Percentiles rank a stretch among this genome's conserved stretches.
phyloP scores from a whole-genome alignment of 2,329 filamentous ascomycete species.

The Westerdykella aurantiaca region DNA sequence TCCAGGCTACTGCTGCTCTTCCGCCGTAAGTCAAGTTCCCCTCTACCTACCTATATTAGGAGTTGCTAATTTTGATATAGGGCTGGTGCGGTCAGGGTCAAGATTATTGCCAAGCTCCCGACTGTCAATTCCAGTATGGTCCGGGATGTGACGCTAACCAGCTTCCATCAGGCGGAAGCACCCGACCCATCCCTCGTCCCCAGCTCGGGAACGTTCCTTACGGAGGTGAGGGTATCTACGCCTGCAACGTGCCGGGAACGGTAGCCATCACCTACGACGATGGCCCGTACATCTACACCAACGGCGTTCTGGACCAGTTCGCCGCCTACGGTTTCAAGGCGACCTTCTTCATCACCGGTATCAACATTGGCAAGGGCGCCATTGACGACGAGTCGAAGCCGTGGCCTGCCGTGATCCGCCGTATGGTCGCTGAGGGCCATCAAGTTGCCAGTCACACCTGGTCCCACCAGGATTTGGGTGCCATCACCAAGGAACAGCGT shows the following conservation, averaged over 20 bases:
- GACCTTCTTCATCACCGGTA: conserved; percentile 62
- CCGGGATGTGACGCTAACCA: conserved; percentile 56
- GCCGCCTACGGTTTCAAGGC: conserved; percentile 56
- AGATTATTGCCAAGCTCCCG: conserved; percentile 55
- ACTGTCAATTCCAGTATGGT: conserved; percentile 56
- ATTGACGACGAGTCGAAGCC: conserved; percentile 50
- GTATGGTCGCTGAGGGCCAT: conserved; percentile 52
- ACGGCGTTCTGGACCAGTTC: conserved; percentile 58
- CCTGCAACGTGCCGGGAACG: conserved; percentile 49
- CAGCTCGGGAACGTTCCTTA: conserved; percentile 51
- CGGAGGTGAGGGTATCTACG: conserved; percentile 53
- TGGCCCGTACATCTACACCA: conserved; percentile 56
- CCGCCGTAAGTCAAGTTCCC: conserved; percentile 15
- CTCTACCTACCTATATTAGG: not conserved
- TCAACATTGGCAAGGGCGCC: conserved; percentile 51
- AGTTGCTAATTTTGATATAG: conserved; percentile 8
- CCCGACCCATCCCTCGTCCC: conserved; percentile 47
- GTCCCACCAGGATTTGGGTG: conserved; percentile 47
- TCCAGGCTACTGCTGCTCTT: conserved; percentile 31
- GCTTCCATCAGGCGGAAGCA: conserved; percentile 50
- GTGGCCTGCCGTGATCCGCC: conserved; percentile 50
- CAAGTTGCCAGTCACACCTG: conserved; percentile 57
- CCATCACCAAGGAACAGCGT: conserved; percentile 40
- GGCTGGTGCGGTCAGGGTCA: conserved; percentile 50
- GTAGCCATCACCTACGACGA: conserved; percentile 65